phyloP scores from a whole-genome alignment of 139 green algal species.

The Penium margaritaceum region DNA sequence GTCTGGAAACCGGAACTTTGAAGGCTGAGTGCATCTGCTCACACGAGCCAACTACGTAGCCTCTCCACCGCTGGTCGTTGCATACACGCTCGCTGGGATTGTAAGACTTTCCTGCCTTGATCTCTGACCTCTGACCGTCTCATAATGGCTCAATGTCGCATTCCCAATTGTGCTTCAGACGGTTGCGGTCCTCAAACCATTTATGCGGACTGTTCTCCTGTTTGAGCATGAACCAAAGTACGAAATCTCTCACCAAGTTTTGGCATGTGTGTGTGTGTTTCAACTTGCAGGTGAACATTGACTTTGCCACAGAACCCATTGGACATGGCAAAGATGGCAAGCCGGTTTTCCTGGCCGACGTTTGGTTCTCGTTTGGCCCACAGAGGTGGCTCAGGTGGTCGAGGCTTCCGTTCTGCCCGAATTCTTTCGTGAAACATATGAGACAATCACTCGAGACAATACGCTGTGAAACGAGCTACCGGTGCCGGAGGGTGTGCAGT shows the following conservation, averaged over 20 bases:
- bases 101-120: too few relatives aligned
- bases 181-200: too few relatives aligned
- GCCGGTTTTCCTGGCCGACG: slow-evolving; percentile 39
- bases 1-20: slow-evolving; percentile 50
- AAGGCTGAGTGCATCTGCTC: slow-evolving; percentile 44
- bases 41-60: slow-evolving; percentile 43
- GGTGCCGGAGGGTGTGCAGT: slow-evolving; percentile 13
- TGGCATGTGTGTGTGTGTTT: too few relatives aligned
- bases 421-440: slow-evolving; percentile 20
- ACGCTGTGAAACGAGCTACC: slow-evolving; percentile 25
- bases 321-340: slow-evolving; percentile 27
- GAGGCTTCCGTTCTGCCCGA: slow-evolving; percentile 20
- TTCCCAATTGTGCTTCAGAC: too few relatives aligned
- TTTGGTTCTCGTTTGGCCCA: slow-evolving; percentile 33
- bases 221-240: too few relatives aligned
- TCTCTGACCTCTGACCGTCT: too few relatives aligned
- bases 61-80: slow-evolving; percentile 40
- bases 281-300: slow-evolving; percentile 46
- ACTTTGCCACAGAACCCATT: slow-evolving; percentile 39
- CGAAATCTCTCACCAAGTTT: too few relatives aligned
- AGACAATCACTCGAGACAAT: slow-evolving; percentile 32
- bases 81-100: slow-evolving; percentile 40
- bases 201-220: too few relatives aligned
- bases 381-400: slow-evolving; percentile 35
- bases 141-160: too few relatives aligned